A percentile compares a stretch with the other conserved stretches of the same genome.
These are phyloP conservation scores for Erodium maritimum DNA, from an alignment of 345 rosid genomes.

Conservation along the genomic window DNA sequence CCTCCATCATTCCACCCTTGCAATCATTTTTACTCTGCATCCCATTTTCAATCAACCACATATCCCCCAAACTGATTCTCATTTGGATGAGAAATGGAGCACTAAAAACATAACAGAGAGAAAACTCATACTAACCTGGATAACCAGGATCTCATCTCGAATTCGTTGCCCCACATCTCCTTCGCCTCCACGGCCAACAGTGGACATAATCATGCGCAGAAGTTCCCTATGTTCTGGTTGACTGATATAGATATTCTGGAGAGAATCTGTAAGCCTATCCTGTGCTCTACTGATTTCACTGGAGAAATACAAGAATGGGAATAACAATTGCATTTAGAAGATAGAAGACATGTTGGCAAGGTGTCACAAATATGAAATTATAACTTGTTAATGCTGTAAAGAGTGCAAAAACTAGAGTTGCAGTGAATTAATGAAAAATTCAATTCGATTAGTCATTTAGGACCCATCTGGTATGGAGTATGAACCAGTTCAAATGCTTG, in stretches of 20 bases:
- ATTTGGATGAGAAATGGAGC: slow-evolving; percentile 7
- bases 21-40: slow-evolving; percentile 83
- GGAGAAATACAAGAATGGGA: slow-evolving; percentile 17
- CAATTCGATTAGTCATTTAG: neutral
- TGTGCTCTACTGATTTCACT: slow-evolving; percentile 97
- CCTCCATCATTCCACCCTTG: slow-evolving; percentile 99
- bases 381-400: too few species aligned
- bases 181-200: slow-evolving; percentile 98
- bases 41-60: slow-evolving; percentile 6
- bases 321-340: neutral
- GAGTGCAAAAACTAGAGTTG: too few species aligned
- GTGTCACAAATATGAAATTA: too few species aligned
- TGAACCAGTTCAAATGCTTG: neutral
- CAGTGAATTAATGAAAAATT: too few species aligned
- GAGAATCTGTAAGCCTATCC: slow-evolving; percentile 78
- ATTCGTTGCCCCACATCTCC: slow-evolving; percentile 99
- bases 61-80: slow-evolving; percentile 1
- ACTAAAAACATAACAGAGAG: slow-evolving; percentile 5
- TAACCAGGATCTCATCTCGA: slow-evolving; percentile 91
- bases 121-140: slow-evolving; percentile 53
- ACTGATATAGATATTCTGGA: slow-evolving; percentile 48
- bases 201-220: slow-evolving; percentile 77
- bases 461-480: too few species aligned
- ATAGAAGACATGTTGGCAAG: too few species aligned
- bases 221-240: slow-evolving; percentile 62